Base-by-base conservation (phyloP, 2,329 filamentous ascomycete species). In the Aureobasidium sp. region DNA sequence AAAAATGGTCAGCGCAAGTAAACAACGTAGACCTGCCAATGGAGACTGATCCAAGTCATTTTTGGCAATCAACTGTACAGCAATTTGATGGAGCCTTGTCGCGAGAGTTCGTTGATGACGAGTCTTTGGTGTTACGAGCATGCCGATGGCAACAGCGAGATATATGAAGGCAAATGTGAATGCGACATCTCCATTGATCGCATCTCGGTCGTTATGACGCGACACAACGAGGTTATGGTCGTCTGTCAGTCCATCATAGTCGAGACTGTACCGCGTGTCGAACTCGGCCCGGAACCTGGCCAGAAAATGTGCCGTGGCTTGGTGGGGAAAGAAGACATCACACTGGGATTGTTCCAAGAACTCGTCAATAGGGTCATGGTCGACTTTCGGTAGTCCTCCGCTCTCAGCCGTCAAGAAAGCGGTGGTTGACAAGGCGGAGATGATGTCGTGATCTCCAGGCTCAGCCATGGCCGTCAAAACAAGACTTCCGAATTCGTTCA, bases 401-500 rank as follows among this genome's bases (percentile, higher is more conserved):
- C 29, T 35, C 11, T 34, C 42, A 7, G 30, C 30, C 10, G n/a
- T 16, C 19, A 47, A 22, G 10, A 47, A 35, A n/a, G 42, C 42
- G 1, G 19, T 35, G 3, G 42, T 47, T 2, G 42, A 47, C 42
- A 47, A 35, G 5, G 42, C 42, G 6, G 42, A 34, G 3, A 47
- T 35, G 11, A 47, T 47, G 14, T 47, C 42, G 12, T 47, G 42
- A 14, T 47, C 42, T 2, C 42, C 42, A 8, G 42, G 42, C 30
- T 47, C 42, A 7, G 42, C 42, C 42, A 47, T 47, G 14, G 42
- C 42, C 2, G 42, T 47, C 17, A 47, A 12, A 4, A 47, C 42
- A 37, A 47, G 42, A 25, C 42, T 47, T 5, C 42, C 42, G 3
- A 47, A 21, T 17, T 47, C 42, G 7, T 47, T 25, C 19, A 47